A percentile compares a stretch with the other conserved stretches of the same genome.
These are phyloP conservation scores for Myrmaecium sp. DNA, from an alignment of 2,329 filamentous ascomycete genomes.

Conservation along the genomic window DNA sequence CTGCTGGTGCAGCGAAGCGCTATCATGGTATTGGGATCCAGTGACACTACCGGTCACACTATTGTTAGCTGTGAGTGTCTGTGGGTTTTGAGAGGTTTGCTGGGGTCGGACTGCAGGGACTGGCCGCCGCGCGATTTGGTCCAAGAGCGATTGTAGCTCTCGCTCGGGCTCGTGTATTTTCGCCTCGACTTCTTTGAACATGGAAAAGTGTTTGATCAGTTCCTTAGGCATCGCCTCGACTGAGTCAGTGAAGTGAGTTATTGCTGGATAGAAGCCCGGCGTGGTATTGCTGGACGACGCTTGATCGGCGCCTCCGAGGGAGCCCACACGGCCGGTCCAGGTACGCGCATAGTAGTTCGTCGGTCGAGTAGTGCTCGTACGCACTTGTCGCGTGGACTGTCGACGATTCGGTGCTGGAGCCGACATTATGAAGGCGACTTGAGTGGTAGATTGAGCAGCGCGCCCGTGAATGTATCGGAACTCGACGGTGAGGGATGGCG, in stretches of 20 bases:
- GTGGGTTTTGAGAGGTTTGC: constrained; percentile 15
- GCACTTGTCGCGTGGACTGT: constrained; percentile 29
- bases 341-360: constrained; percentile 35
- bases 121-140: constrained; percentile 36
- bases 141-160: constrained; percentile 58
- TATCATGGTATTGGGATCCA: constrained; percentile 10
- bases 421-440: too few species aligned
- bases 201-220: constrained; percentile 85
- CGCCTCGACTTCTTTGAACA: constrained; percentile 93
- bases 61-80: constrained; percentile 21
- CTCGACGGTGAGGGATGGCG: too few species aligned
- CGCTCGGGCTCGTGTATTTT: constrained; percentile 86
- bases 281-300: constrained; percentile 19
- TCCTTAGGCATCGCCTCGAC: constrained; percentile 87
- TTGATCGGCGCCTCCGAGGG: constrained; percentile 19
- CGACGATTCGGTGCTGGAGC: constrained; percentile 13
- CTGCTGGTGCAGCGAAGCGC: constrained; percentile 11
- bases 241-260: constrained; percentile 71
- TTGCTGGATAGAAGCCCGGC: constrained; percentile 45
- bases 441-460: too few species aligned
- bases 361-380: constrained; percentile 27
- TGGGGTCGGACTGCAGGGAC: too few species aligned
- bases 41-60: constrained; percentile 23
- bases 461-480: too few species aligned
- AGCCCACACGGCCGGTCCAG: constrained; percentile 21